Evolutionary conservation across 2,329 filamentous ascomycete genomes (phyloP), one percentile per base, ranked within the genome.

Genomic region (Ascochyta fabae): DNA sequence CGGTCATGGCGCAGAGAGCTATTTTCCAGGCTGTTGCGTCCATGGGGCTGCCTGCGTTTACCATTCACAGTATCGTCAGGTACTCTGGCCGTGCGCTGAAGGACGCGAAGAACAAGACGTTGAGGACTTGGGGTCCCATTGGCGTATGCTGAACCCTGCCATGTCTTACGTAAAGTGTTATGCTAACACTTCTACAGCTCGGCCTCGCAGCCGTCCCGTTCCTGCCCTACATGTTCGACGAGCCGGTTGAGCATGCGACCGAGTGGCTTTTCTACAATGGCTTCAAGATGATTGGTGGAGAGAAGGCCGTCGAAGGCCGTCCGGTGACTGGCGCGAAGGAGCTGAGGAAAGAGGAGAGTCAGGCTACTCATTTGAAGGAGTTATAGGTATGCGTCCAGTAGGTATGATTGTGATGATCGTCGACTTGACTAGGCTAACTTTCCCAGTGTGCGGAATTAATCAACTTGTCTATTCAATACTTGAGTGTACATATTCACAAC

Each of bases 1-100:
- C 91, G 13, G 91, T 99, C 6, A 96, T 97, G 90, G 88, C 88
- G 23, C 91, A 99, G 79, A 82, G 95, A 61, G 93, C 87, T 1
- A 83, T 97, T 22, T 99, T 99, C 78, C 95, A 99, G 78, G 87
- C 86, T 62, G 59, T 99, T 43, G 95, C 95, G 0, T 91, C 87
- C 69, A 99, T 99, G 95, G 95, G 91, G 2, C 77, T 98, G 63
- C 95, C 94, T 0, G 94, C 93, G 0, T 91, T 97, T 60, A 96
- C 92, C 0, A 96, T 98, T 54, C 94, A 97, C 76, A 92, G 88
- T 59, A 89, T 98, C 6, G 95, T 99, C 47, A 86, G 87, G 58
- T 97, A 99, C 72, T 93, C 91, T 0, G 92, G 95, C 0, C 83
- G 82, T 35, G 92, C 92, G n/a, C 75, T 99, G 80, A 96, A 94